Evolutionary conservation across 169 alveolate genomes (phyloP), one percentile per base, ranked within the genome.

Genomic region (Plasmodium coatneyi): DNA sequence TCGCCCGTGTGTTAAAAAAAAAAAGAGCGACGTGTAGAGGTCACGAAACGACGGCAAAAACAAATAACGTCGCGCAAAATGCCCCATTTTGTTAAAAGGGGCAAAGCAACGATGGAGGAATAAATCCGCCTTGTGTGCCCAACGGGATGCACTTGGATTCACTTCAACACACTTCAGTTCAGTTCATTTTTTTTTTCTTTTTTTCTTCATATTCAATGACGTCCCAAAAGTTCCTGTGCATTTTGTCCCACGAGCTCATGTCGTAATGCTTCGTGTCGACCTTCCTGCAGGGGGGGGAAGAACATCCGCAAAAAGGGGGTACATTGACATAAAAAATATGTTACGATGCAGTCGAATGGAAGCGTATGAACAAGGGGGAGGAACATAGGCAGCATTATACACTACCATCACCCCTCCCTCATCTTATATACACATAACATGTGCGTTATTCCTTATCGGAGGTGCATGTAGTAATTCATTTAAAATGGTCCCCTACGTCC

Each of bases 121-220:
- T 39, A 66, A 66, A 66, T 25, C n/a, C 3, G 16, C 36, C 36
- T 25, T 39, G 36, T 10, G 16, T 0, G 6, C n/a, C 76, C 12
- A n/a, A n/a, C n/a, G n/a, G n/a, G n/a, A n/a, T n/a, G n/a, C n/a
- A n/a, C n/a, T n/a, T n/a, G n/a, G n/a, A n/a, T 10, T 28, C 2
- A 12, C 36, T 22, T 66, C n/a, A 1, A 16, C 6, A 2, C 41
- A 49, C 0, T 49, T 22, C 36, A 25, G 0, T 66, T 66, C 41
- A 66, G 5, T 60, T 60, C 32, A 22, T 60, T 54, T 49, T 71
- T 84, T 72, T 52, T 2, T 52, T 22, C 14, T 76, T 72, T 84
- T 84, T 76, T 36, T 84, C 93, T 84, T 84, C 93, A 84, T 84
- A 84, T 84, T 84, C 93, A 84, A 84, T 74, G 71, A 84, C 93